Conservation (phyloP, 2,329 filamentous ascomycete genomes). For the Exophiala oligosperma region DNA sequence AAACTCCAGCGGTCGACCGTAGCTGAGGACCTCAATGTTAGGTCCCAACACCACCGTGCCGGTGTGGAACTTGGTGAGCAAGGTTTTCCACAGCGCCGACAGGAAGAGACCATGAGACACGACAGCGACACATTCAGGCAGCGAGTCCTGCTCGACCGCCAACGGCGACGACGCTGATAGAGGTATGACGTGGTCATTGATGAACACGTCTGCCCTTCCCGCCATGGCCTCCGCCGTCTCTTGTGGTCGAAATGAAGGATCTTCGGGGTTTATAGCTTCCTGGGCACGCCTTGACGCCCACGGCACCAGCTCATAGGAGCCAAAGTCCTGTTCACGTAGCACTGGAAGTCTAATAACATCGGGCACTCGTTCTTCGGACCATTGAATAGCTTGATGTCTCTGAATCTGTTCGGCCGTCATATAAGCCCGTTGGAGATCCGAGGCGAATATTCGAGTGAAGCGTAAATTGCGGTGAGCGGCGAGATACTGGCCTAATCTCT, state of each 20-base stretch:
- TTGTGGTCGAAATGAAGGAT: conserved; percentile 53
- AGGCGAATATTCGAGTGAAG: conserved; percentile 73
- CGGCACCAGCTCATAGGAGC: conserved; percentile 39
- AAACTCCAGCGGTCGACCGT: conserved; percentile 47
- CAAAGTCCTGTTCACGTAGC: conserved; percentile 43
- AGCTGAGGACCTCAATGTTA: conserved; percentile 40
- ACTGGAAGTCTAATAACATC: conserved; percentile 22
- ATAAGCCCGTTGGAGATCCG: conserved; percentile 71
- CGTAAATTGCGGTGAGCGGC: conserved; percentile 59
- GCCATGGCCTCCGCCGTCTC: conserved; percentile 71
- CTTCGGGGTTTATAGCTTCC: conserved; percentile 29
- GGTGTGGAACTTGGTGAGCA: conserved; percentile 58
- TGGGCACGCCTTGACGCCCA: conserved; percentile 29
- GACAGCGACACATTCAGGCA: conserved; percentile 53
- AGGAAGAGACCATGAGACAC: conserved; percentile 85
- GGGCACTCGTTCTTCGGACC: conserved; percentile 4
- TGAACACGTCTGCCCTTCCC: conserved; percentile 63
- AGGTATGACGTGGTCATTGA: conserved; percentile 64
- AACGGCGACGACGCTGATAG: conserved; percentile 44
- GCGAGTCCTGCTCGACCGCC: conserved; percentile 34
- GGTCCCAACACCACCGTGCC: conserved; percentile 47
- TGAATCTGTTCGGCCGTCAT: conserved; percentile 69
- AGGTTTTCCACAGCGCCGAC: conserved; percentile 63
- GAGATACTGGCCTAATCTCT: conserved; percentile 67
- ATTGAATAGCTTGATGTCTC: conserved; percentile 49